Conservation (phyloP, 768 basidiomycete genomes). For the Lentinus tigrinus region DNA sequence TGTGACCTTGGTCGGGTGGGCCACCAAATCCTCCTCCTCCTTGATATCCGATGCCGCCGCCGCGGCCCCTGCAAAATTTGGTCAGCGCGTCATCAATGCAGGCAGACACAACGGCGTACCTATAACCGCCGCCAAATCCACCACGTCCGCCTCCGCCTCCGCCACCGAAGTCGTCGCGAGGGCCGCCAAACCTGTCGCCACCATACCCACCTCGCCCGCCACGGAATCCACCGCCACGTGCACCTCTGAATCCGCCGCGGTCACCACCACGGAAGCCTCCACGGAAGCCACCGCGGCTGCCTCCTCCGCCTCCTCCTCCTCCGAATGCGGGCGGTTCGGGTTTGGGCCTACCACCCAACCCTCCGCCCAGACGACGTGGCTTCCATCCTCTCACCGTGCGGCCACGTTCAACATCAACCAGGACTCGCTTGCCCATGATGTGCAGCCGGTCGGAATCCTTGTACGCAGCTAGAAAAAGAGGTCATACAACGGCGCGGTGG, state of each 20-base stretch:
- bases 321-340: conserved; percentile 46
- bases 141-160: conserved; percentile 44
- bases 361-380: conserved; percentile 94
- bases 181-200: conserved; percentile 31
- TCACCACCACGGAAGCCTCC: conserved; percentile 36
- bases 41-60: conserved; percentile 72
- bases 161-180: conserved; percentile 37
- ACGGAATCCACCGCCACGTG: conserved; percentile 30
- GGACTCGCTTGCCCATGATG: conserved; percentile 92
- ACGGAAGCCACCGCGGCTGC: conserved; percentile 35
- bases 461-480: conserved; percentile 69
- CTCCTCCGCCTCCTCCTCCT: conserved; percentile 35
- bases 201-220: conserved; percentile 40
- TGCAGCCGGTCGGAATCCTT: conserved; percentile 98
- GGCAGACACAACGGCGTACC: conserved; percentile 1
- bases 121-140: conserved; percentile 29
- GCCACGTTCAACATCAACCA: conserved; percentile 98
- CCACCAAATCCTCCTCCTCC: conserved; percentile 52
- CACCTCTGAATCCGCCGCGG: conserved; percentile 31
- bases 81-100: not conserved
- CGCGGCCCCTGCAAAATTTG: conserved; percentile 48
- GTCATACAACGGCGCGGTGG: conserved; percentile 17
- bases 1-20: conserved; percentile 35
- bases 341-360: conserved; percentile 97
- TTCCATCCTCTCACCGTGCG: conserved; percentile 99